Conservation (phyloP, 352 stramenopile genomes). For the Phytophthora hybrid region DNA sequence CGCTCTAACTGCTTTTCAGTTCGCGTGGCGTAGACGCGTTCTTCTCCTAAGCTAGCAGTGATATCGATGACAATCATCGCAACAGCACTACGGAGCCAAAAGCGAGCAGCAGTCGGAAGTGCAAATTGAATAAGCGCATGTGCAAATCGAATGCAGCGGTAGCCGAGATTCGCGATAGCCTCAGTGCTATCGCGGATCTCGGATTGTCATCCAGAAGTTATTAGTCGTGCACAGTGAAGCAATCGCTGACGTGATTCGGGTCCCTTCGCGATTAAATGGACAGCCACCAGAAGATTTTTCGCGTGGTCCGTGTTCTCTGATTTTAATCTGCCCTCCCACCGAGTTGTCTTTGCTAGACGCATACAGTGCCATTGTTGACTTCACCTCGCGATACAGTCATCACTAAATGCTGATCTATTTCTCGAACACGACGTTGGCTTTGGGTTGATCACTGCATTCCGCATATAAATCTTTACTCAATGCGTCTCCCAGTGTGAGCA, state of each 20-base stretch:
- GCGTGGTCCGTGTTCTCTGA: neutral
- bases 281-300: slow-evolving; percentile 3
- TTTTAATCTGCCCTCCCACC: neutral
- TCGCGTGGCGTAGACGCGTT: neutral
- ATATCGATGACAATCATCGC: neutral
- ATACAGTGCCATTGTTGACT: neutral
- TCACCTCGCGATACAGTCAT: neutral
- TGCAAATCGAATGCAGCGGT: neutral
- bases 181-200: neutral
- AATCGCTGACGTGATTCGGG: neutral
- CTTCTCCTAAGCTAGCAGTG: neutral
- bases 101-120: too few relatives aligned
- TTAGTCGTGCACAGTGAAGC: neutral
- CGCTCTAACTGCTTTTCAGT: neutral
- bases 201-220: neutral
- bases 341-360: neutral
- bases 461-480: too few relatives aligned
- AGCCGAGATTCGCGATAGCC: too few relatives aligned
- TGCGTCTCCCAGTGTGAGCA: too few relatives aligned
- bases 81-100: neutral
- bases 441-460: neutral
- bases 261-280: neutral
- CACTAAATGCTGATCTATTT: neutral
- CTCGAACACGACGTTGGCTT: neutral
- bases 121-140: neutral